Base-by-base conservation (phyloP, 768 basidiomycete species). In the Lactarius trivialis region DNA sequence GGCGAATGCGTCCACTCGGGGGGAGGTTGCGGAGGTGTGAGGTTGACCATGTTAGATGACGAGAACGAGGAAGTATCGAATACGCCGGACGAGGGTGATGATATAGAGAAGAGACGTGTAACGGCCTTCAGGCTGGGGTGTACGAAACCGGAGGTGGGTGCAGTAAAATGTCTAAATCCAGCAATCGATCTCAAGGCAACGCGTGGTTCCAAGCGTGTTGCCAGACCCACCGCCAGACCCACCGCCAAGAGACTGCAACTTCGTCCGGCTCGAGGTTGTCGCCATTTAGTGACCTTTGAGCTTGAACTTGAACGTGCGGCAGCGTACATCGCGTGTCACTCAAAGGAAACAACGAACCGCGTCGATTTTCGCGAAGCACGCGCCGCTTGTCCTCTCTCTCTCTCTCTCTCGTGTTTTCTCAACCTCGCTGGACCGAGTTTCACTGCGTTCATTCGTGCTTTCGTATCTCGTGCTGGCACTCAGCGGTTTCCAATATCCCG, bases 1-100 rank as follows among this genome's bases (percentile, higher is more conserved):
- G 83, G 76, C 19, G 82, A 76, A 68, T 91, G 88, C 24, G 79
- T 78, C 89, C 89, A 91, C 32, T 72, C 68, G 12, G 85, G 85
- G 3, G 89, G 74, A 30, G 80, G 70, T 68, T 91, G 87, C 2
- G 91, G 88, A 33, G 89, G 82, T 17, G 74, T 79, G 36, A 89
- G 67, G 19, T 78, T 70, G 75, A 81, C 78, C 73, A 80, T 78
- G 65, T 55, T 37, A 28, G 56, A 28, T 28, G 50, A 34, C 14
- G 54, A 55, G 0, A 30, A 43, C 8, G 43, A 37, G 19, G 59
- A 34, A 36, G 41, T 36, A 24, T 58, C 48, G 17, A 67, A 65
- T 55, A 62, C 56, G 30, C 60, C 43, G 32, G 60, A 61, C 2
- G 28, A 19, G 2, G 28, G 12, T 17, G 61, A 41, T 28, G 65